phyloP scores from a whole-genome alignment of 1,284 basidiomycete species.

The Cutaneotrichosporon sp. region DNA sequence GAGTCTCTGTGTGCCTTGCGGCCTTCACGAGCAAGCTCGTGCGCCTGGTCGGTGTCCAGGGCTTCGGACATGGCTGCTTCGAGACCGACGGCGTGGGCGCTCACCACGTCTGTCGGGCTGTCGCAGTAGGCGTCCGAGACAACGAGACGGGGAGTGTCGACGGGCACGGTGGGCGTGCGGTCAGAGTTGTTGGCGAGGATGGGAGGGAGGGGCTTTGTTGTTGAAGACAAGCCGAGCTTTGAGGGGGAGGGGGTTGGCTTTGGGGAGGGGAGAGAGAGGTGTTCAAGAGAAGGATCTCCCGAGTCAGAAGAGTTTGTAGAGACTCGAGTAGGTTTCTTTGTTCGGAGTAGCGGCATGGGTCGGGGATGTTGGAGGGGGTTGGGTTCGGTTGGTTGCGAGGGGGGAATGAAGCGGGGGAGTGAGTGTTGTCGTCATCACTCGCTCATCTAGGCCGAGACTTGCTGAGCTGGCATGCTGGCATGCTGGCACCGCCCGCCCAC shows the following conservation, averaged over 20 bases:
- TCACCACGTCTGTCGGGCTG: neutral
- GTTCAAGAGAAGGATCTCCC: neutral
- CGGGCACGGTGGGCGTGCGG: neutral
- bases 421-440: too few relatives aligned
- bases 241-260: neutral
- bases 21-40: constrained; percentile 3
- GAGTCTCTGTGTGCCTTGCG: constrained; percentile 27
- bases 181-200: neutral
- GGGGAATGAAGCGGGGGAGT: too few relatives aligned
- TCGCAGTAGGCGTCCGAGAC: constrained; percentile 7
- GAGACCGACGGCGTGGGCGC: neutral
- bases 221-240: neutral
- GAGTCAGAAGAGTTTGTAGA: neutral
- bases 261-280: neutral
- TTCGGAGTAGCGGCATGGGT: neutral
- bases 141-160: constrained; percentile 2
- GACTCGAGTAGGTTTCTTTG: neutral
- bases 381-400: too few relatives aligned
- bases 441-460: too few relatives aligned
- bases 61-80: constrained; percentile 3
- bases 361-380: too few relatives aligned
- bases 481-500: too few relatives aligned
- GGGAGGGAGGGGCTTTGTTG: neutral
- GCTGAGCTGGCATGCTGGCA: too few relatives aligned
- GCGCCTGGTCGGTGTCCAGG: neutral